A percentile compares a stretch with the other conserved stretches of the same genome.
These are phyloP conservation scores for Naganishia vaughanmartiniae DNA, from an alignment of 768 basidiomycete species.

Conservation along the genomic window DNA sequence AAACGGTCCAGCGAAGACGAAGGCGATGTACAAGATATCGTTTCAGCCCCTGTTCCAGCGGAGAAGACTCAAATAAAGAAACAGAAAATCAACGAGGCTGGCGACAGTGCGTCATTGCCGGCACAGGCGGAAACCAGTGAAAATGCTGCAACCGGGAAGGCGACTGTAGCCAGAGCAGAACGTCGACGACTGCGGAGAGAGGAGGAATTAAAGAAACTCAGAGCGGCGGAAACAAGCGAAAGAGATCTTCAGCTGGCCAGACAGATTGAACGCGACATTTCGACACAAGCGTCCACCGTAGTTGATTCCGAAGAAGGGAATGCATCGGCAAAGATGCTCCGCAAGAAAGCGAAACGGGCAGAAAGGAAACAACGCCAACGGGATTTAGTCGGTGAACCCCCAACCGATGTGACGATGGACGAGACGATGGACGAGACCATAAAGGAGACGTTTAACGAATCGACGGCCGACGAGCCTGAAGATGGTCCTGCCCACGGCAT, in stretches of 20 bases:
- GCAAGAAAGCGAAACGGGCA: too few relatives aligned
- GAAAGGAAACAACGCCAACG: too few relatives aligned
- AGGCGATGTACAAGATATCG: background rate
- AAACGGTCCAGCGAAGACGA: background rate
- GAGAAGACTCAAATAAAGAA: background rate
- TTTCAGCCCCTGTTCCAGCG: background rate
- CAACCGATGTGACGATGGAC: too few relatives aligned
- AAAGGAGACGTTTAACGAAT: too few relatives aligned
- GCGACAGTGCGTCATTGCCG: background rate
- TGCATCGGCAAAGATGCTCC: too few relatives aligned
- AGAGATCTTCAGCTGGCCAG: background rate
- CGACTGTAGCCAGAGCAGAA: background rate
- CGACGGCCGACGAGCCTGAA: too few relatives aligned
- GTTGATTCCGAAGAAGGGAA: background rate
- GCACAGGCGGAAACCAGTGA: background rate
- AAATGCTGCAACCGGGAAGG: background rate
- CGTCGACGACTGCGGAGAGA: background rate
- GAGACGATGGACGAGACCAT: too few relatives aligned
- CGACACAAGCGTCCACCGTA: background rate
- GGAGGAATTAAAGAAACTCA: background rate
- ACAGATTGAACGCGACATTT: background rate
- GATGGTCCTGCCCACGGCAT: too few relatives aligned
- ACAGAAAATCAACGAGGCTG: background rate
- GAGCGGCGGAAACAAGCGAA: background rate
- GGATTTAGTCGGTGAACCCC: too few relatives aligned